These are phyloP conservation scores for Diaporthe australafricana DNA, from an alignment of 2,329 filamentous ascomycete species.

Conservation along the genomic window DNA sequence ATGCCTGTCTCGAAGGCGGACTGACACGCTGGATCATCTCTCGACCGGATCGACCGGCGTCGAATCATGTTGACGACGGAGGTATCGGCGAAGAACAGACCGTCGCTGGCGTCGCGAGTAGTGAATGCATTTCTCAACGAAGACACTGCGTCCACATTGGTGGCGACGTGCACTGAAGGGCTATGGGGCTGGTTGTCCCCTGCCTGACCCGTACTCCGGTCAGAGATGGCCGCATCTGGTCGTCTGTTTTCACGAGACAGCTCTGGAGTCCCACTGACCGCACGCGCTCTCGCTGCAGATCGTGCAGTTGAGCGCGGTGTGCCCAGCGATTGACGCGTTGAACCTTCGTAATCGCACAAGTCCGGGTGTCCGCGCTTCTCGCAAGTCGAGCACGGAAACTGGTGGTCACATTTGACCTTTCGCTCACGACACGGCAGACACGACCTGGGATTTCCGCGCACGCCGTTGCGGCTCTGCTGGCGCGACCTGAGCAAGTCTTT, in stretches of 20 bases:
- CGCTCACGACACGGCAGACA: constrained; percentile 9
- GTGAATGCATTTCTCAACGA: background rate
- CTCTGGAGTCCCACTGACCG: background rate
- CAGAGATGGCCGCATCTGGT: background rate
- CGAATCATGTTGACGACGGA: background rate
- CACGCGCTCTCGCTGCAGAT: background rate
- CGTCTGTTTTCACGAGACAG: background rate
- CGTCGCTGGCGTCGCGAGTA: background rate
- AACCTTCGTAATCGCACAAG: constrained; percentile 1
- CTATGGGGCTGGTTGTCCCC: no score
- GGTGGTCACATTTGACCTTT: constrained; percentile 15
- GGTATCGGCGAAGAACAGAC: constrained; percentile 4
- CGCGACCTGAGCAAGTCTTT: constrained; percentile 16
- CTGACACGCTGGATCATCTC: background rate
- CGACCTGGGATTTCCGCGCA: constrained; percentile 2
- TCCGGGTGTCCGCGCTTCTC: constrained; percentile 17
- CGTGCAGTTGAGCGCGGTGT: background rate
- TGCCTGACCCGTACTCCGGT: background rate
- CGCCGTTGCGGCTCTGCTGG: constrained; percentile 1
- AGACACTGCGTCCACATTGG: background rate
- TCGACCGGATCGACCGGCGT: background rate
- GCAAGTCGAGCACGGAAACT: background rate
- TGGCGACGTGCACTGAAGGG: background rate
- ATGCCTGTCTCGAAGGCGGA: constrained; percentile 12
- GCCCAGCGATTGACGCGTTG: background rate